Base-by-base conservation (phyloP, 495 filamentous ascomycete species). In the Pseudevernia furfuracea region DNA sequence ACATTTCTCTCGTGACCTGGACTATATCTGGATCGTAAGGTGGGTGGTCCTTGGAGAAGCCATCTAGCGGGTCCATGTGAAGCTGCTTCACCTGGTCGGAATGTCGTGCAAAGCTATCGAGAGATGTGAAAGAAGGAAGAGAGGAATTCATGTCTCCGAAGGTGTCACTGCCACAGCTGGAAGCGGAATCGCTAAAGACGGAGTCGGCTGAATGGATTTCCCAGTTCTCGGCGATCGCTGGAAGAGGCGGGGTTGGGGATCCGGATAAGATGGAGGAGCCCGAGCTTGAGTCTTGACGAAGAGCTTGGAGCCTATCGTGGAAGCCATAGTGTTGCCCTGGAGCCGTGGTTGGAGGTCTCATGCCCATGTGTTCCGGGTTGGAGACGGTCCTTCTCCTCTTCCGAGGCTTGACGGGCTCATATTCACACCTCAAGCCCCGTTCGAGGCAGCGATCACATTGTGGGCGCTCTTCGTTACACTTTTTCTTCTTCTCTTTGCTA, bases 401-500 rank as follows among this genome's bases (percentile, higher is more conserved):
- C 28, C 84, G 78, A 2, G 84, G 84, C 55, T 80, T 82, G 30
- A 83, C 78, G 11, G 76, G 71, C 46, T 85, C 84, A 66, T 87
- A 87, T 49, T 74, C 74, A 66, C 84, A 87, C 58, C 76, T 71
- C 23, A 80, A 71, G 19, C 75, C 74, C 55, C 79, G 78, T 71
- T 86, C 84, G 37, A 69, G 65, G 71, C 84, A 87, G 36, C 84
- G 81, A 55, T 80, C 75, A 71, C 84, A 87, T 62, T 78, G 73
- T 3, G 84, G 84, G 21, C 80, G 81, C 59, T 74, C 76, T 69
- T 87, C 84, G 67, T 87, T 83, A 68, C 84, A 87, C 74, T 87
- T 87, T 71, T 87, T 87, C 74, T 87, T 87, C 79, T 82, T 82
- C 61, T 82, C 79, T 66, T 82, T 82, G 69, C 80, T 81, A 59